A percentile compares a stretch with the other conserved stretches of the same genome.
Conservation (phyloP, 2,329 filamentous ascomycete genomes). For the Trichoderma asperellum region DNA sequence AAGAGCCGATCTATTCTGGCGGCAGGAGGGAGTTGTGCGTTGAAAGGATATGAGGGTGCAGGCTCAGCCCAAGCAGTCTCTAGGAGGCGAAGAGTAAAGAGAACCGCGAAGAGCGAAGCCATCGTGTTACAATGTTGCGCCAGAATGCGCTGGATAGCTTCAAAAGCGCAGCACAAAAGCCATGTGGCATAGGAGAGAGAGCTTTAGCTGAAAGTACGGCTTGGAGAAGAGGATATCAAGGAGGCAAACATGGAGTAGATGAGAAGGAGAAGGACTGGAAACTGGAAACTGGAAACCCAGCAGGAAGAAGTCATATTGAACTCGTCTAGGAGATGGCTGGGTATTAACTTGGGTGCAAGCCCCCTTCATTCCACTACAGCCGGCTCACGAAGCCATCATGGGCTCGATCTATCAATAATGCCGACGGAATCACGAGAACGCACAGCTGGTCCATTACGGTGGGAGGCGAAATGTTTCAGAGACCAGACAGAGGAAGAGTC, state of each 20-base stretch:
- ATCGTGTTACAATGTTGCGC: conserved; percentile 37
- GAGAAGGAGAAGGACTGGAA: conserved; percentile 21
- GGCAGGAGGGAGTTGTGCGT: conserved; percentile 81
- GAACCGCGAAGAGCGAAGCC: conserved; percentile 37
- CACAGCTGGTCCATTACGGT: conserved; percentile 35
- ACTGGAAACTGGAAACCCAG: conserved; percentile 24
- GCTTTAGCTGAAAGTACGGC: background rate
- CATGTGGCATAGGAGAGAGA: background rate
- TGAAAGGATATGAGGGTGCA: conserved; percentile 69
- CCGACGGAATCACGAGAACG: conserved; percentile 13
- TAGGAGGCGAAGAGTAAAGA: conserved; percentile 38
- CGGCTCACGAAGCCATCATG: conserved; percentile 35
- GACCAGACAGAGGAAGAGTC: background rate
- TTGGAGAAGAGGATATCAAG: background rate
- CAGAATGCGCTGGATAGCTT: conserved; percentile 32
- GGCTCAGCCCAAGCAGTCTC: conserved; percentile 46
- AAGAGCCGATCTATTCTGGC: conserved; percentile 71
- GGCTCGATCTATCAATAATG: conserved; percentile 28
- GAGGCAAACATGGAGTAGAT: conserved; percentile 1
- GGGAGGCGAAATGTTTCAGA: conserved; percentile 43
- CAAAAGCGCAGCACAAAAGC: conserved; percentile 1
- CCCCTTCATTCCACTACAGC: conserved; percentile 46
- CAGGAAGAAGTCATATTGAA: conserved; percentile 34
- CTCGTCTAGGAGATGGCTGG: conserved; percentile 39
- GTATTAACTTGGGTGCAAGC: conserved; percentile 21